Conservation (phyloP, 2,329 filamentous ascomycete genomes). For the Ustulina deusta region DNA sequence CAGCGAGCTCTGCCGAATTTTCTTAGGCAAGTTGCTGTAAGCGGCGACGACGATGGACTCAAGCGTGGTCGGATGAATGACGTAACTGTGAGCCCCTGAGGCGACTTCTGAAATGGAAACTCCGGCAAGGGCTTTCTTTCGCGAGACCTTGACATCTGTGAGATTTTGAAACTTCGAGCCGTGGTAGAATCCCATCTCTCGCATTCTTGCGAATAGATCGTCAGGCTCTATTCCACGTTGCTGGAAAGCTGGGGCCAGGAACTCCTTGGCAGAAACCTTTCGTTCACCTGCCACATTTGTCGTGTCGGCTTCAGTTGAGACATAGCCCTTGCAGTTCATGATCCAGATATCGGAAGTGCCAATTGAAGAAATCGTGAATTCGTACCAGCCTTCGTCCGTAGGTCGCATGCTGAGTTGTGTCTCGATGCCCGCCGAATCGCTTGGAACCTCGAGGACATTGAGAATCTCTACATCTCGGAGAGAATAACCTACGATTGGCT, state of each 20-base stretch:
- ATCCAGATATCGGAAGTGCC: neutral
- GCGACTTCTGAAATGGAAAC: neutral
- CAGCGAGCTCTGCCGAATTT: neutral
- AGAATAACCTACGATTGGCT: neutral
- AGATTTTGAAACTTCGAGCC: neutral
- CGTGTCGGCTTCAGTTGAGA: neutral
- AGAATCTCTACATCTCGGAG: neutral
- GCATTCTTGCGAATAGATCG: neutral
- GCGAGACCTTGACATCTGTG: neutral
- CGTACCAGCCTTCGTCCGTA: neutral
- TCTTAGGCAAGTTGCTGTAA: neutral
- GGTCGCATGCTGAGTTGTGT: neutral
- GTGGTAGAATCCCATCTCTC: neutral
- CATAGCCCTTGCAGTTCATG: neutral
- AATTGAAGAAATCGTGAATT: neutral
- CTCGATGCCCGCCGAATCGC: neutral
- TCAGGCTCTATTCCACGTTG: neutral
- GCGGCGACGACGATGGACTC: neutral
- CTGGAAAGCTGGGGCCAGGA: neutral
- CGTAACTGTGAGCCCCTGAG: neutral
- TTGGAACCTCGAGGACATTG: neutral
- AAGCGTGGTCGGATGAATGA: neutral
- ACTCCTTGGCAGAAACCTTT: neutral
- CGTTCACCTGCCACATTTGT: neutral
- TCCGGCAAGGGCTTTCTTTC: neutral